Percentiles rank a stretch among this genome's conserved stretches.
phyloP scores from a whole-genome alignment of 257 asterid genomes.

The Jacaranda mimosifolia region DNA sequence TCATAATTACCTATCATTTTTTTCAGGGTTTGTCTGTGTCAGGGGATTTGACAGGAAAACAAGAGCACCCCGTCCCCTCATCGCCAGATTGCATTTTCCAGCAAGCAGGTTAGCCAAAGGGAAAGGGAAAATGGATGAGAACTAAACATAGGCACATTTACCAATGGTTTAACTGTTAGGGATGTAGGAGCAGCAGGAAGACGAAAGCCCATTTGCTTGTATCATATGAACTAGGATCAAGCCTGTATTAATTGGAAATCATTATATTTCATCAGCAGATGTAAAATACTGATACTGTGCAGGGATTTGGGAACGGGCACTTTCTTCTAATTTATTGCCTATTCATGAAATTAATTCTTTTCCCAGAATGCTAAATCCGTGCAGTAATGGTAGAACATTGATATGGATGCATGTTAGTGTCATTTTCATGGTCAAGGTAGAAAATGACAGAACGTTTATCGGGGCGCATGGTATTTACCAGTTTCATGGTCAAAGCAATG shows the following conservation, averaged over 20 bases:
- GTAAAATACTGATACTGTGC: constrained; percentile 18
- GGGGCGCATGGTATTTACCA: background rate
- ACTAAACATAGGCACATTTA: constrained; percentile 32
- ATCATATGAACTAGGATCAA: constrained; percentile 35
- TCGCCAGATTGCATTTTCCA: constrained; percentile 91
- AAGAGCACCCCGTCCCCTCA: constrained; percentile 91
- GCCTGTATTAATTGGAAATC: constrained; percentile 36
- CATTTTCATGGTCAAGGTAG: constrained; percentile 18
- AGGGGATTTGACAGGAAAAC: constrained; percentile 86
- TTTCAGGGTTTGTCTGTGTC: constrained; percentile 92
- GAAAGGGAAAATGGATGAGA: constrained; percentile 61
- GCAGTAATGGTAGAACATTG: constrained; percentile 3
- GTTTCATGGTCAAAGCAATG: background rate
- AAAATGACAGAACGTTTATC: background rate
- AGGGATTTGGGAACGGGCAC: constrained; percentile 31
- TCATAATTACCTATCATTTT: constrained; percentile 29
- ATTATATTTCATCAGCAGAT: constrained; percentile 32
- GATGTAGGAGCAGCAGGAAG: constrained; percentile 32
- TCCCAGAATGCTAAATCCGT: constrained; percentile 8
- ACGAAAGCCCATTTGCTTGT: constrained; percentile 36
- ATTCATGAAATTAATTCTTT: constrained; percentile 20
- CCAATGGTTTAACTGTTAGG: constrained; percentile 33
- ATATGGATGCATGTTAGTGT: constrained; percentile 14
- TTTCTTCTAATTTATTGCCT: constrained; percentile 31
- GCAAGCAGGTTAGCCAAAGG: constrained; percentile 74